phyloP scores from a whole-genome alignment of 2,329 filamentous ascomycete species.

The Venturia pyrina region DNA sequence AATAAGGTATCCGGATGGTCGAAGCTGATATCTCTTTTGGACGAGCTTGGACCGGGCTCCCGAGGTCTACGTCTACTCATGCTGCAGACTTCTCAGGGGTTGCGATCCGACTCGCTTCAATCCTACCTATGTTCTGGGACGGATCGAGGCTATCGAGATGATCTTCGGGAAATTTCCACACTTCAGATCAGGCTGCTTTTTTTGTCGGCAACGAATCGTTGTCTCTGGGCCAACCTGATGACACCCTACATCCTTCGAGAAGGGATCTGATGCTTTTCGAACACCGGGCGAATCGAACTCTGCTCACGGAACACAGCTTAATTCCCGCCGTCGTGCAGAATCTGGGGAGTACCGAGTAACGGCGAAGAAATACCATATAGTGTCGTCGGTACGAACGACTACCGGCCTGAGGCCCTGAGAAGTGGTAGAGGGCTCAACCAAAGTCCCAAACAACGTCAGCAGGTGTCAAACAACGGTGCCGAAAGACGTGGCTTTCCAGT shows the following conservation, averaged over 20 bases:
- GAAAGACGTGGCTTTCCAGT: neutral
- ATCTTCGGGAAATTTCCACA: neutral
- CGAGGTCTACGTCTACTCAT: too few relatives aligned
- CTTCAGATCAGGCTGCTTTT: neutral
- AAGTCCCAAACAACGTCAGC: neutral
- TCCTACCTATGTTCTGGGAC: neutral
- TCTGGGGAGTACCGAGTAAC: neutral
- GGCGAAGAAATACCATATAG: neutral
- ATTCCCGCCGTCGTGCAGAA: neutral
- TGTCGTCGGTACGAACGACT: neutral
- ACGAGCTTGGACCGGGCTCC: neutral
- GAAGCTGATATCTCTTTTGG: neutral
- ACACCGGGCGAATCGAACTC: neutral
- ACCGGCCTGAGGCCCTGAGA: neutral
- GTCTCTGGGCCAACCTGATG: neutral
- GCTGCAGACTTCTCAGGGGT: neutral
- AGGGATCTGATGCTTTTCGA: neutral
- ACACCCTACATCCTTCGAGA: neutral
- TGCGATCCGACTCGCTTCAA: neutral
- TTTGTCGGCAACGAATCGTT: neutral
- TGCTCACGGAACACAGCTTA: neutral
- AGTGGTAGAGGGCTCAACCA: neutral
- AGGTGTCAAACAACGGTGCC: neutral
- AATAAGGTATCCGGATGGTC: too few relatives aligned
- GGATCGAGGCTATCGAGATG: neutral